Conservation (phyloP, 2,329 filamentous ascomycete genomes). For the Trematosphaeria pertusa region DNA sequence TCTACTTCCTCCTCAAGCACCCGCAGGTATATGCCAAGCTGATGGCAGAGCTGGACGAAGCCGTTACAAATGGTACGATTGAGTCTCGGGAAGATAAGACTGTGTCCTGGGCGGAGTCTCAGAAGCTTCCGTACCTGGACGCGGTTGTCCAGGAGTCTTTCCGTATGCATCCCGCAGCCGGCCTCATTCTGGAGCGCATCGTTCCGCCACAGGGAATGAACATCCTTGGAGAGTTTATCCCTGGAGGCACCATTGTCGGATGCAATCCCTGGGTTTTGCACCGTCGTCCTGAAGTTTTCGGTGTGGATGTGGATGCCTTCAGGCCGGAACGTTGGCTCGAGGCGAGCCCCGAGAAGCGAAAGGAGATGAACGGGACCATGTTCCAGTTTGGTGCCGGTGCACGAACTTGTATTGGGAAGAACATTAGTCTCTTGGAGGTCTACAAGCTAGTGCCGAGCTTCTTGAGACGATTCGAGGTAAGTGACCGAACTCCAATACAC, state of each 20-base stretch:
- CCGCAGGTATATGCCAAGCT: constrained; percentile 63
- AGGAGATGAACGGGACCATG: constrained; percentile 73
- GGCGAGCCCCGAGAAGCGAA: constrained; percentile 62
- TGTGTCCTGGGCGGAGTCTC: constrained; percentile 73
- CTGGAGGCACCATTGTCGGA: constrained; percentile 75
- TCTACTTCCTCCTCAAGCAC: constrained; percentile 76
- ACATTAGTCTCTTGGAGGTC: constrained; percentile 57
- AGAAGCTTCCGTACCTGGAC: constrained; percentile 76
- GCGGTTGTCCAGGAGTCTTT: constrained; percentile 81
- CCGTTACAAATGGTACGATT: constrained; percentile 59
- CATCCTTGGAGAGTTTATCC: constrained; percentile 68
- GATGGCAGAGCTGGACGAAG: constrained; percentile 68
- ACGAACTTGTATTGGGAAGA: constrained; percentile 70
- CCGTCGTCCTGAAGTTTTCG: constrained; percentile 71
- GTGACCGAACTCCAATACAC: background rate
- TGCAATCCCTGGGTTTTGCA: constrained; percentile 80
- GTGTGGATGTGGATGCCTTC: constrained; percentile 69
- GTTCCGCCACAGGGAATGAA: constrained; percentile 70
- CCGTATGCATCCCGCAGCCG: constrained; percentile 76
- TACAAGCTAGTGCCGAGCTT: constrained; percentile 63
- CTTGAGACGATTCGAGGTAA: constrained; percentile 68
- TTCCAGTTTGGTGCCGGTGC: constrained; percentile 76
- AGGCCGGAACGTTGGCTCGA: constrained; percentile 72
- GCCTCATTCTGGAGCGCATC: constrained; percentile 75
- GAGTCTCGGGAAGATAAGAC: constrained; percentile 58